Conservation (phyloP, 2,329 filamentous ascomycete species). For the Didymella glomerata region DNA sequence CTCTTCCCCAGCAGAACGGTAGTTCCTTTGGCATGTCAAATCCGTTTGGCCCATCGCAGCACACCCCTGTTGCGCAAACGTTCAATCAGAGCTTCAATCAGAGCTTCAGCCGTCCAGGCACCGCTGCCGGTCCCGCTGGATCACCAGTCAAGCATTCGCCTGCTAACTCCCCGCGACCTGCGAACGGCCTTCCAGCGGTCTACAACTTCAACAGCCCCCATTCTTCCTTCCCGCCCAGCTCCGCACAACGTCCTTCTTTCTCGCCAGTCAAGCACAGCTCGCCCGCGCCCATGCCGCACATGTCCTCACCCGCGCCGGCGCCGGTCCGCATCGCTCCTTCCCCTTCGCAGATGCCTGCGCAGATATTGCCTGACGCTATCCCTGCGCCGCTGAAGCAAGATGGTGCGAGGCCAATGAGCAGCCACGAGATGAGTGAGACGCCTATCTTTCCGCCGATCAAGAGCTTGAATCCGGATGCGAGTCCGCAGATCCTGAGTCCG, state of each 20-base stretch:
- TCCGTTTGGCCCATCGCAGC: slow-evolving; percentile 35
- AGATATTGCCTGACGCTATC: slow-evolving; percentile 47
- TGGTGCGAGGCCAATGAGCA: slow-evolving; percentile 44
- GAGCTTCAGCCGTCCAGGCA: slow-evolving; percentile 45
- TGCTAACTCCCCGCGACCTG: slow-evolving; percentile 45
- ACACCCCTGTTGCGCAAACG: slow-evolving; percentile 19
- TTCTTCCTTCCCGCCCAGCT: slow-evolving; percentile 56
- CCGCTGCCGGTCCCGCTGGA: slow-evolving; percentile 37
- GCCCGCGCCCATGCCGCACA: slow-evolving; percentile 46
- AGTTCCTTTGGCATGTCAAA: slow-evolving; percentile 36
- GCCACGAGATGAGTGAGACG: slow-evolving; percentile 46
- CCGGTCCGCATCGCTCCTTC: slow-evolving; percentile 41
- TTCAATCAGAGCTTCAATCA: slow-evolving; percentile 31
- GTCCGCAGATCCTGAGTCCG: slow-evolving; percentile 66
- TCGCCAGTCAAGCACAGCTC: slow-evolving; percentile 53
- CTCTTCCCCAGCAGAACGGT: slow-evolving; percentile 40
- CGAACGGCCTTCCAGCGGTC: slow-evolving; percentile 42
- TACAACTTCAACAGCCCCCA: slow-evolving; percentile 55
- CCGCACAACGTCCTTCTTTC: slow-evolving; percentile 44
- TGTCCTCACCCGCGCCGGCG: slow-evolving; percentile 42
- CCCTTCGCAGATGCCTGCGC: slow-evolving; percentile 43
- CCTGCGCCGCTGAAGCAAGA: slow-evolving; percentile 60
- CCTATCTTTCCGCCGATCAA: slow-evolving; percentile 66
- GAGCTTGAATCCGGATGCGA: slow-evolving; percentile 66
- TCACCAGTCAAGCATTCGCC: slow-evolving; percentile 51